Evolutionary conservation across 176 grass and related monocot species (phyloP), one percentile per base, ranked within the genome.

Genomic region (Oryza rufipogon): DNA sequence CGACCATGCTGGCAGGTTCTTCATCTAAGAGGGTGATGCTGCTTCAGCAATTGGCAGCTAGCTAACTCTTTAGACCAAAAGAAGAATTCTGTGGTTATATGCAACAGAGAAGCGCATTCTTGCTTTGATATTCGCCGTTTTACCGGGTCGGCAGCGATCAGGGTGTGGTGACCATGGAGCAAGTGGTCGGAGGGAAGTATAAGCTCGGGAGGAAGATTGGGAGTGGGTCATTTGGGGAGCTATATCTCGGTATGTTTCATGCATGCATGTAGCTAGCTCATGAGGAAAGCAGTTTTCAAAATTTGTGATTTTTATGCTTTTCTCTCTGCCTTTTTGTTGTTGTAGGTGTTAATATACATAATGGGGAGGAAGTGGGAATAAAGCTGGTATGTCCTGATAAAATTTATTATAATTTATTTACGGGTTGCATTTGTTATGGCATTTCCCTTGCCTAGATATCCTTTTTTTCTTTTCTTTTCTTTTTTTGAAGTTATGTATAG

Each of bases 161-260:
- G 28, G 28, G 28, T 28, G 28, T 28, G 28, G 28, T 32, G 68
- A 67, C 47, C 64, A 96, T 96, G 94, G 94, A 96, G 77, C 94
- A 93, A 77, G 84, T 93, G 47, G 82, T 96, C 63, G 94, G 89
- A 41, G 91, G 91, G 30, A 96, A 91, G 77, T 96, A 86, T 77
- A 96, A 89, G 86, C 91, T 96, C 61, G 94, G 91, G 46, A 91
- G 89, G 80, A 96, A 96, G 75, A 96, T 96, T 38, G 94, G 94
- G 46, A 96, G 91, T 34, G 94, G 94, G 67, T 96, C 94, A 11
- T 96, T 96, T 41, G 94, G 94, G 23, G 91, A 93, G 77, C 81
- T 96, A 38, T 96, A 93, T 85, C 86, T 96, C 3, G 94, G 94
- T 96, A 88, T 71, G 84, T 80, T 64, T 66, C 39, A 38, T 38